Base-by-base conservation (phyloP, 1,284 basidiomycete genomes). In the Microbotryum scabiosae region DNA sequence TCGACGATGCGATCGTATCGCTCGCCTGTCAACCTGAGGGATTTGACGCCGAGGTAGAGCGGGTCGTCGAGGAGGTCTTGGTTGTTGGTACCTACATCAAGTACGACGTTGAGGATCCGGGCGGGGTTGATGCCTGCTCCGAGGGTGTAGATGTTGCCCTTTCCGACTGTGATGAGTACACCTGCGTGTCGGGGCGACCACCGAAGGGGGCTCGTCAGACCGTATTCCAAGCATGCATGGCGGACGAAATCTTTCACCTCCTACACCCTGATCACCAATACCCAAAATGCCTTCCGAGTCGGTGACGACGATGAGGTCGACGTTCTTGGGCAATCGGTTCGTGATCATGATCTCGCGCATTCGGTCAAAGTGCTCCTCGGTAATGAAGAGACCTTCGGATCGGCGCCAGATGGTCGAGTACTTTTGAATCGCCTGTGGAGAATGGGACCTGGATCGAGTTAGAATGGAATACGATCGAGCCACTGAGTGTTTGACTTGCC, bases 71-170 rank as follows among this genome's bases (percentile, higher is more conserved):
- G 82, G 74, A 85, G 85, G 62, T 81, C 78, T 67, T 88, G 80
- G 66, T 84, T 94, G 78, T 94, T 89, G 4, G 92, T 96, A 45
- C 92, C 92, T 62, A 92, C 82, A 75, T 89, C 86, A 54, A 90
- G 79, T 69, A 79, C 87, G 70, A 97, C 92, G 30, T 90, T 90
- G 45, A 97, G 79, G 20, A 87, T 88, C 0, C 64, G 59, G 4
- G 61, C 76, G 0, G 90, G 90, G 75, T 91, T 82, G 62, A 92
- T 83, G 18, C 89, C 88, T 26, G 84, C 88, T 48, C 90, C 84
- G 51, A 90, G 79, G 0, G 85, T 86, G 61, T 41, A 51, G 25
- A 93, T 84, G 6, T 82, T 85, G 3, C 87, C 81, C 78, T 94
- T 94, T n/a, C 89, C 89, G 4, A 86, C 83, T 0, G 87, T 85